Percentiles rank a stretch among this genome's conserved stretches.
Conservation (phyloP, 352 stramenopile genomes). For the Phytopythium litorale region DNA sequence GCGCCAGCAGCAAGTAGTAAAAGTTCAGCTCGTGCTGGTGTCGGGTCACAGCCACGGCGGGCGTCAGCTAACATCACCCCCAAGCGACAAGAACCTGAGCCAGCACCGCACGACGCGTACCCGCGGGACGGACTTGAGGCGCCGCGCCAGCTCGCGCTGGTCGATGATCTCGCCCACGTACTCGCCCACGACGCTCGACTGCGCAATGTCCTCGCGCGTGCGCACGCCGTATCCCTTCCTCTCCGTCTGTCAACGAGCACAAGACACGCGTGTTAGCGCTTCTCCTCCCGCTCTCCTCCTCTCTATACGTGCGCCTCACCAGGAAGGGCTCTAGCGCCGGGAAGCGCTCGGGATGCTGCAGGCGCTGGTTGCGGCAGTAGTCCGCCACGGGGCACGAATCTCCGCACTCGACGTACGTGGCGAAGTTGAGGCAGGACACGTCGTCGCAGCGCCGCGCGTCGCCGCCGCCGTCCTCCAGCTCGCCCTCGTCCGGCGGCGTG, state of each 20-base stretch:
- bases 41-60: neutral
- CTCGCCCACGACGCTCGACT: conserved; percentile 77
- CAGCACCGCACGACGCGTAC: conserved; percentile 15
- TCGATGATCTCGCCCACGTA: conserved; percentile 93
- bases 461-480: conserved; percentile 25
- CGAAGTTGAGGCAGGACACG: conserved; percentile 88
- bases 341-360: conserved; percentile 69
- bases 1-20: conserved; percentile 80
- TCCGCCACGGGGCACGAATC: conserved; percentile 37
- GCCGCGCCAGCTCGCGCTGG: conserved; percentile 67
- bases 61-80: neutral
- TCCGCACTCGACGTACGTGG: conserved; percentile 82
- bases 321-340: conserved; percentile 69
- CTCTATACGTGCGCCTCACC: conserved; percentile 8
- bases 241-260: conserved; percentile 31
- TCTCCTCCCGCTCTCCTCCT: neutral
- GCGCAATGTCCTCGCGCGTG: conserved; percentile 51
- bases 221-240: conserved; percentile 87
- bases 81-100: neutral
- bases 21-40: conserved; percentile 79
- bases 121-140: conserved; percentile 55
- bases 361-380: conserved; percentile 67
- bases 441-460: conserved; percentile 58
- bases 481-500: conserved; percentile 31
- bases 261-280: neutral